These are phyloP conservation scores for Rosa persica DNA, from an alignment of 306 rosid genomes.

Conservation along the genomic window DNA sequence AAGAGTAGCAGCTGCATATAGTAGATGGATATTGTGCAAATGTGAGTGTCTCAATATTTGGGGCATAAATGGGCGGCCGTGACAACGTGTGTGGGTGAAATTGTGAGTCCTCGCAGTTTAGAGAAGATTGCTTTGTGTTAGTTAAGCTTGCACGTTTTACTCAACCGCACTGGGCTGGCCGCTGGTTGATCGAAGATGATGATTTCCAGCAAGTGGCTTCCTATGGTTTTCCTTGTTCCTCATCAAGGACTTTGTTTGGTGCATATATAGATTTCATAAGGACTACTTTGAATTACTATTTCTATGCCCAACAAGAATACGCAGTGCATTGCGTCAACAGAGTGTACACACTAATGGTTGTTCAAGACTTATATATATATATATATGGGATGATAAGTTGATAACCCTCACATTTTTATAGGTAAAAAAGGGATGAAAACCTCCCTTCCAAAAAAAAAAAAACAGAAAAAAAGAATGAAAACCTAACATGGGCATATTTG, in stretches of 20 bases:
- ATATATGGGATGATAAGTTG: too few relatives aligned
- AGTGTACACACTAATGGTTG: too few relatives aligned
- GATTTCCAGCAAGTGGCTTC: background rate
- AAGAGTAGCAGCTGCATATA: background rate
- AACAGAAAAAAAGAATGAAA: background rate
- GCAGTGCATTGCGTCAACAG: too few relatives aligned
- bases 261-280: background rate
- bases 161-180: background rate
- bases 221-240: background rate
- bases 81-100: background rate
- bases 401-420: background rate
- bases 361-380: too few relatives aligned
- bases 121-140: background rate
- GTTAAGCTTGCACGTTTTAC: background rate
- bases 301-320: background rate
- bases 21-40: background rate
- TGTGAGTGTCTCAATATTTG: background rate
- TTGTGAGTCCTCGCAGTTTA: background rate
- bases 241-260: background rate
- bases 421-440: background rate
- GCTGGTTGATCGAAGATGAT: background rate
- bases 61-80: background rate
- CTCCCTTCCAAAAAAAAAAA: too few relatives aligned
- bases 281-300: background rate
- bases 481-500: background rate